These are phyloP conservation scores for Aegilops bicornis DNA, from an alignment of 176 grass and related monocot genomes.

Conservation along the genomic window DNA sequence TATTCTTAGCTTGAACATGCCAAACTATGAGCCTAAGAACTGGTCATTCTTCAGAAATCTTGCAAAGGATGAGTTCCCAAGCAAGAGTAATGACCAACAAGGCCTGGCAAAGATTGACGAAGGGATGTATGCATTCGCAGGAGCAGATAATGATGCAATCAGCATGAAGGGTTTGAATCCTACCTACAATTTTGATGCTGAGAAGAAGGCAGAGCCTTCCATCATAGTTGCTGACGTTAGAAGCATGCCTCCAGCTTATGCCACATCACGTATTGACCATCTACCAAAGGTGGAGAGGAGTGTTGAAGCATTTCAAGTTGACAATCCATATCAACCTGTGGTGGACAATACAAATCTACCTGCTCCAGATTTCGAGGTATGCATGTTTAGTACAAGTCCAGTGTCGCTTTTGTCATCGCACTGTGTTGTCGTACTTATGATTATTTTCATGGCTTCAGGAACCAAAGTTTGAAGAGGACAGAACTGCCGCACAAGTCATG, in stretches of 20 bases:
- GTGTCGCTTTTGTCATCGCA: not conserved
- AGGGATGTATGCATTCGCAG: slow-evolving; percentile 42
- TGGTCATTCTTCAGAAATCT: slow-evolving; percentile 99
- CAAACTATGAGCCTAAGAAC: slow-evolving; percentile 35
- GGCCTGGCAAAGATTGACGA: slow-evolving; percentile 57
- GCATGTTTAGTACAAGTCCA: slow-evolving; percentile 7
- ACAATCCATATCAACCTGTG: slow-evolving; percentile 78
- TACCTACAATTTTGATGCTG: not conserved
- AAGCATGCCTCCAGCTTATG: slow-evolving; percentile 11
- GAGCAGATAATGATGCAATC: slow-evolving; percentile 3
- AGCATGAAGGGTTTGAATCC: slow-evolving; percentile 9
- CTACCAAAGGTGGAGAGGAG: slow-evolving; percentile 31
- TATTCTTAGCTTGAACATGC: slow-evolving; percentile 79
- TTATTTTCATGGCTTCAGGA: slow-evolving; percentile 53
- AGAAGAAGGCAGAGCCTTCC: not conserved
- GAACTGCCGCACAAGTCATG: slow-evolving; percentile 49
- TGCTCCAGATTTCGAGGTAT: slow-evolving; percentile 82
- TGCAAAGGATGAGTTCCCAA: slow-evolving; percentile 41
- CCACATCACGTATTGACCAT: slow-evolving; percentile 39
- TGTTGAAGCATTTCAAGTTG: slow-evolving; percentile 71
- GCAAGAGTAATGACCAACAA: slow-evolving; percentile 66
- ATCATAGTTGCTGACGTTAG: not conserved
- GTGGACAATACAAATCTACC: slow-evolving; percentile 56
- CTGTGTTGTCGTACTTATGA: not conserved
- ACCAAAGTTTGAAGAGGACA: slow-evolving; percentile 60